These are phyloP conservation scores for Filosporella fistucella DNA, from an alignment of 495 filamentous ascomycete genomes.

Conservation along the genomic window DNA sequence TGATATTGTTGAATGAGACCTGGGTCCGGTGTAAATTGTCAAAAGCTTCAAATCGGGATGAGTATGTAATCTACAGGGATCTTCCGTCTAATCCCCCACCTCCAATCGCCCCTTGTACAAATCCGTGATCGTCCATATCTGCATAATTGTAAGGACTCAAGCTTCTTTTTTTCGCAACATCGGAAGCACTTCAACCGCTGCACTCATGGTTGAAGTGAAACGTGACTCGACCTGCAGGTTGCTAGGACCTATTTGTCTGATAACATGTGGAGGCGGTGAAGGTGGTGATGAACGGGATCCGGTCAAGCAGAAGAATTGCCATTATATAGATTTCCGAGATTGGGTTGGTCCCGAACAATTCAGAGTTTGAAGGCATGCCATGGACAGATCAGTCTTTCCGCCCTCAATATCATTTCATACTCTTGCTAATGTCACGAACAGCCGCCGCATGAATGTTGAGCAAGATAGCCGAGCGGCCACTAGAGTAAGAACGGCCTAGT, in stretches of 20 bases:
- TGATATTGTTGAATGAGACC: neutral
- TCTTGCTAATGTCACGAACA: no score
- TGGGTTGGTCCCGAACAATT: no score
- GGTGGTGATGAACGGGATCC: neutral
- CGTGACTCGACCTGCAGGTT: neutral
- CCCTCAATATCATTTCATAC: no score
- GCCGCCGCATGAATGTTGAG: no score
- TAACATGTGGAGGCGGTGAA: neutral
- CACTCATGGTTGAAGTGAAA: slow-evolving; percentile 5
- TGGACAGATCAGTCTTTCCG: no score
- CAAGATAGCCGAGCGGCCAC: no score
- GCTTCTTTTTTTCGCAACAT: neutral
- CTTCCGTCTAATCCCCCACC: slow-evolving; percentile 1
- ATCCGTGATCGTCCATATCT: neutral
- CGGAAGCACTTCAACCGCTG: slow-evolving; percentile 4
- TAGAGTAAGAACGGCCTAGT: no score
- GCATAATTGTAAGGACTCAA: slow-evolving; percentile 1
- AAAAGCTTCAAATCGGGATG: neutral
- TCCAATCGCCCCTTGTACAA: neutral
- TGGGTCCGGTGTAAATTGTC: neutral
- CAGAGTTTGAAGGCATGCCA: no score
- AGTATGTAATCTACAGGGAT: slow-evolving; percentile 25
- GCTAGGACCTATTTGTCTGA: neutral
- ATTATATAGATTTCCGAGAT: no score
- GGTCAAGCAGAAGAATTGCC: no score